Evolutionary conservation across 1,284 basidiomycete genomes (phyloP), one percentile per base, ranked within the genome.

Genomic region (Sphaerobolus stellatus): DNA sequence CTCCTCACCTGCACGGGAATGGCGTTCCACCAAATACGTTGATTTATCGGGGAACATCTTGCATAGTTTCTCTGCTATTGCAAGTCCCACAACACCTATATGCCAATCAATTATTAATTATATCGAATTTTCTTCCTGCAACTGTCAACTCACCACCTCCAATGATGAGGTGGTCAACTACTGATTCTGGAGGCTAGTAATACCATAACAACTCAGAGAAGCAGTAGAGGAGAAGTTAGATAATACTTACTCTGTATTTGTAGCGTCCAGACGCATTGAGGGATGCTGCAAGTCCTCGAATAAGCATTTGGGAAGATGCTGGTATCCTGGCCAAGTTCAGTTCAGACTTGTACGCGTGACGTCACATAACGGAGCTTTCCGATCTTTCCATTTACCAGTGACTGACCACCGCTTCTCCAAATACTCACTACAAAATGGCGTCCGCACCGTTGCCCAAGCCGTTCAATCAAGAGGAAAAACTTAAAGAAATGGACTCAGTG

Each of bases 151-250:
- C 60, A 80, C 92, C 96, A 70, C 88, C 96, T 18, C 96, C 96
- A n/a, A 99, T 78, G 24, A 99, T 82, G 16, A 98, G 75, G 68
- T 92, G 89, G 68, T 98, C 96, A n/a, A 97, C 84, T 2, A 73
- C 74, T 34, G 78, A 77, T 52, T 92, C 86, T 4, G 96, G 92
- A 13, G 72, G 67, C 80, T 90, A 43, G 11, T 14, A 46, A 20
- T 30, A 9, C 45, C 16, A n/a, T 48, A 33, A 11, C 33, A 28
- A 33, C 22, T 16, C 20, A 31, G 57, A 18, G 25, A 18, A n/a
- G 25, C 5, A 22, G 24, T 48, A 38, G 51, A 45, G 36, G 25
- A 22, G 41, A 16, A 7, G 47, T n/a, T 25, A 16, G 20, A 28
- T 13, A n/a, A 51, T 44, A 24, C 70, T 54, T 53, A 79, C 87